phyloP scores from a whole-genome alignment of 225 moss, liverwort and hornwort genomes.

The Marchantia paleacea region DNA sequence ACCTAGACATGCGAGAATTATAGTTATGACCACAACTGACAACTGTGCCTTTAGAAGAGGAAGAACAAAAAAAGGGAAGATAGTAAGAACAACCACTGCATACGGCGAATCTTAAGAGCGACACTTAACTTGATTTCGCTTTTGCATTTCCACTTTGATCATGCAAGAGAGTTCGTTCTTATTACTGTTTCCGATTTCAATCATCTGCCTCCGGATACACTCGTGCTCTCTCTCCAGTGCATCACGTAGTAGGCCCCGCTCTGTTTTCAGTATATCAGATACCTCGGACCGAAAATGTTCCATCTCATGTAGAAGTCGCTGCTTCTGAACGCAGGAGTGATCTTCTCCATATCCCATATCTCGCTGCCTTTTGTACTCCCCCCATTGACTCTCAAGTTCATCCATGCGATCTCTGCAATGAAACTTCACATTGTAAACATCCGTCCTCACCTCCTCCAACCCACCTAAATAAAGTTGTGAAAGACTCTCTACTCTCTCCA shows the following conservation, averaged over 20 bases:
- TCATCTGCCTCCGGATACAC: constrained; percentile 57
- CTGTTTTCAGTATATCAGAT: constrained; percentile 72
- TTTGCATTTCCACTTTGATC: constrained; percentile 77
- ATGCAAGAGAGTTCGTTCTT: constrained; percentile 68
- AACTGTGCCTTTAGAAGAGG: too few species aligned
- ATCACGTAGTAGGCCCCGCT: constrained; percentile 66
- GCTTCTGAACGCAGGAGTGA: constrained; percentile 43
- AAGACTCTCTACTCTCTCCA: constrained; percentile 87
- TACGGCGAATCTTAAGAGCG: not conserved
- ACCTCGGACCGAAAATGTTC: constrained; percentile 73
- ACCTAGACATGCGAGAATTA: not conserved
- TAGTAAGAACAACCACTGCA: not conserved
- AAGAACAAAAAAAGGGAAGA: too few species aligned
- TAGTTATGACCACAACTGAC: too few species aligned
- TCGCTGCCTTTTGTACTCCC: constrained; percentile 60
- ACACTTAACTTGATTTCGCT: constrained; percentile 48
- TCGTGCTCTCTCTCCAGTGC: constrained; percentile 71
- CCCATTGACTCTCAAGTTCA: constrained; percentile 71
- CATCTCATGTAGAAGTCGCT: constrained; percentile 69
- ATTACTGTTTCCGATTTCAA: constrained; percentile 63
- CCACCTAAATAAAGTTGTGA: constrained; percentile 90
- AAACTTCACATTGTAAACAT: constrained; percentile 74
- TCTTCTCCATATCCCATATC: constrained; percentile 39
- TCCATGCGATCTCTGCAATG: constrained; percentile 78
- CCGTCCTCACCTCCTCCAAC: constrained; percentile 84